A percentile compares a stretch with the other conserved stretches of the same genome.
These are phyloP conservation scores for Saccharum hybrid DNA, from an alignment of 202 grass and related monocot genomes.

Conservation along the genomic window DNA sequence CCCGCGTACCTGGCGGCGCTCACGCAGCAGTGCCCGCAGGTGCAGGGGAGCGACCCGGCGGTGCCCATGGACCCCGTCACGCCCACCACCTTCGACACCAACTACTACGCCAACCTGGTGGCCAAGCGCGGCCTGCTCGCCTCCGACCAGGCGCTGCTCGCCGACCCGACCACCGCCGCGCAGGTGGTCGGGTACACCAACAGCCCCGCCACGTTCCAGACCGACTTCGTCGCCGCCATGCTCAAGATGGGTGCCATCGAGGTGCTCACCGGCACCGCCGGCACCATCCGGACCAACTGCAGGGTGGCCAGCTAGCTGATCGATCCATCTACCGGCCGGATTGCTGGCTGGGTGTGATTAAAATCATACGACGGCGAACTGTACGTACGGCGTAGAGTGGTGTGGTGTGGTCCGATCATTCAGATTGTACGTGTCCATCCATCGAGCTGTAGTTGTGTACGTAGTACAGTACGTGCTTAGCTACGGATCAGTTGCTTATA, in stretches of 20 bases:
- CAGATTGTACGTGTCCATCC: background rate
- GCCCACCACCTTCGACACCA: conserved; percentile 62
- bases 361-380: background rate
- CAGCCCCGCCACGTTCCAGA: conserved; percentile 49
- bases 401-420: background rate
- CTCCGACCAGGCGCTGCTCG: conserved; percentile 73
- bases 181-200: conserved; percentile 54
- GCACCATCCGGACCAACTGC: conserved; percentile 69
- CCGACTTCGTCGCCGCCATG: conserved; percentile 70
- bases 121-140: conserved; percentile 61
- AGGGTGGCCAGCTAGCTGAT: conserved; percentile 34
- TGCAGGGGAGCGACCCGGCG: background rate
- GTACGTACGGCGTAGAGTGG: background rate
- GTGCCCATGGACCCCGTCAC: conserved; percentile 74
- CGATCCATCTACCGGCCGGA: background rate
- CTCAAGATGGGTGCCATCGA: conserved; percentile 67
- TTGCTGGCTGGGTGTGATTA: background rate
- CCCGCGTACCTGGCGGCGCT: conserved; percentile 56
- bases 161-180: conserved; percentile 40
- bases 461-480: background rate
- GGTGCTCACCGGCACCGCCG: conserved; percentile 59
- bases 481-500: background rate
- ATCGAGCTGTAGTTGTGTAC: background rate
- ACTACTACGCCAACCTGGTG: conserved; percentile 66
- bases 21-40: conserved; percentile 49